Evolutionary conservation across 345 rosid genomes (phyloP), one percentile per base, ranked within the genome.

Genomic region (Eutrema yunnanense): DNA sequence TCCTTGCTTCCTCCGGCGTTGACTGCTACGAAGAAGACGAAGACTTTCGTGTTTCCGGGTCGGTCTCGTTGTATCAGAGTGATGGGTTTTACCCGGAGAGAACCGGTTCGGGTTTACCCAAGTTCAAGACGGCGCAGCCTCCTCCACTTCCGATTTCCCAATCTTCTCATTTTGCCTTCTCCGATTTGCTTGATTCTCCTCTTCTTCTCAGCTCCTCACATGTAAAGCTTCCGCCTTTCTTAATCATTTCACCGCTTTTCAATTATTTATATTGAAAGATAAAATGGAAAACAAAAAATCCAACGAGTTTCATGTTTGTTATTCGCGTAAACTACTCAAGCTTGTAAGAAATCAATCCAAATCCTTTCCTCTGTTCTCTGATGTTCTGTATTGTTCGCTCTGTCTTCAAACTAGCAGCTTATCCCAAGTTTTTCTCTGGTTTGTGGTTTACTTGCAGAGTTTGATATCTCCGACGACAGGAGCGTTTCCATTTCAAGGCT

Each of bases 381-480:
- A 44, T 62, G 67, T 32, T 62, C 66, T 37, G 27, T 40, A 6
- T 68, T 46, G 2, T 22, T 54, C 32, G 26, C 6, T 71, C 42
- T 58, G 36, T 50, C 41, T 78, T 36, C 42, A 26, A 42, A 22
- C 38, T 30, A 41, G 10, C 14, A 41, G 10, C 14, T 52, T 9
- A 44, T 50, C 32, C 9, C 1, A 40, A 49, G n/a, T 30, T 4
- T 48, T 3, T 40, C n/a, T 59, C 27, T 44, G 40, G 59, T 2
- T 80, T 56, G 57, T 86, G 91, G 91, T 16, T 34, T 38, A 30
- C 81, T 56, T 76, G 38, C 84, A 95, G 99, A 79, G 85, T 81
- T 69, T 95, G 62, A 88, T 93, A 44, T 95, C 99, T 43, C 99
- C 99, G 2, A 95, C 99, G 7, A 95, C 99, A 2, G 99, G 99